Base-by-base conservation (phyloP, 169 alveolate genomes). In the Plasmodium adleri region DNA sequence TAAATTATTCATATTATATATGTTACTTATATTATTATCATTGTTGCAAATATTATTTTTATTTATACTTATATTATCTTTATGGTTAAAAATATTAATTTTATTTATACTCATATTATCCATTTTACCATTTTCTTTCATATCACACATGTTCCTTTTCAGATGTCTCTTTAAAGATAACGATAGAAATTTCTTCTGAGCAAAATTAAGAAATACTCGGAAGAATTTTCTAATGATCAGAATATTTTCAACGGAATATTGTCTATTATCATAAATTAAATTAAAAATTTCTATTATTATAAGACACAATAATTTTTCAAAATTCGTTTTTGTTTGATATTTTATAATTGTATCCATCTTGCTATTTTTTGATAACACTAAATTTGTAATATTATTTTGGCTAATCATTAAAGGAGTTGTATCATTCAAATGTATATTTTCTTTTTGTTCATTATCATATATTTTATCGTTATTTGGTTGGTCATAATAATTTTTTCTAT, bases 221-320 rank as follows among this genome's bases (percentile, higher is more conserved):
- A 71, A 86, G 49, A 86, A 86, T 63, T 72, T 86, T 67, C 92
- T 45, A 9, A 86, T 86, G 24, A 86, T 86, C 17, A 86, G 49
- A 17, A 86, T 52, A 12, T 72, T 86, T 63, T 86, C 73, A 49
- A 86, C 58, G 12, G 92, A 58, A 64, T 47, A 59, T 13, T 86
- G 71, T 47, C 92, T 50, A 86, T 26, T 71, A 13, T 63, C 92
- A 72, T 62, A 86, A 5, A 67, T 64, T 64, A 86, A 62, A 22
- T 86, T 86, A 49, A 86, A 86, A 9, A 86, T 86, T 71, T 86
- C 92, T 15, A 86, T 71, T 12, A 86, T 73, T 39, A 86, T 72
- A 9, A 71, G 58, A 20, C 74, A 86, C 10, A 86, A 22, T 56
- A 86, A 60, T 72, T 86, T 86, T 20, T 86, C 87, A 47, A 86